These are phyloP conservation scores for Claviceps sp. DNA, from an alignment of 2,329 filamentous ascomycete genomes.

Conservation along the genomic window DNA sequence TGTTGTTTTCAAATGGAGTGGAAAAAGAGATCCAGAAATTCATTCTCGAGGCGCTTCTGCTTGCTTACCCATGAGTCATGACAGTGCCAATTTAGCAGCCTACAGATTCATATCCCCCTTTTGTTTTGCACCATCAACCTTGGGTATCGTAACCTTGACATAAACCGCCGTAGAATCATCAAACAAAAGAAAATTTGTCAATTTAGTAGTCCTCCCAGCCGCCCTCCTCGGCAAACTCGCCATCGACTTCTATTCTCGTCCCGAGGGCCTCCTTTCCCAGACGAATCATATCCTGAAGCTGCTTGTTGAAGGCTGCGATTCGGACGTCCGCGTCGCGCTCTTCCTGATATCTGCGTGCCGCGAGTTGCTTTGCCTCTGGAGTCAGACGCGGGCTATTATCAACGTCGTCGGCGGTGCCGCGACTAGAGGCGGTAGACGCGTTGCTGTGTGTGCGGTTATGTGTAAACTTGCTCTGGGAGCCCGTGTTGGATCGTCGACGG, in stretches of 20 bases:
- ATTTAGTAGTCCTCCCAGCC: conserved; percentile 17
- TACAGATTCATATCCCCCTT: neutral
- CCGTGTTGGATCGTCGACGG: conserved; percentile 7
- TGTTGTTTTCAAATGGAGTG: too few relatives aligned
- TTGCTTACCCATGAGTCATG: neutral
- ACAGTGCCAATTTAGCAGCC: neutral
- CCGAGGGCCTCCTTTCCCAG: conserved; percentile 80
- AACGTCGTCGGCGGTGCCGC: conserved; percentile 8
- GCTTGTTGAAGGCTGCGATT: conserved; percentile 65
- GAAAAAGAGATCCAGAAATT: neutral
- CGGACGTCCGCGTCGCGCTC: conserved; percentile 69
- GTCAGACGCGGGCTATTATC: conserved; percentile 36
- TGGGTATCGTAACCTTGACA: conserved; percentile 5
- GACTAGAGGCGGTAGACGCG: conserved; percentile 27
- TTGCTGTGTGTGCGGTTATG: conserved; percentile 33
- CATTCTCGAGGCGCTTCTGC: neutral
- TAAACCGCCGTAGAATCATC: neutral
- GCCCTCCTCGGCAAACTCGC: conserved; percentile 35
- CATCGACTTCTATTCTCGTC: conserved; percentile 53
- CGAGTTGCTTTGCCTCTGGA: conserved; percentile 59
- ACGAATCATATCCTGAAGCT: conserved; percentile 73
- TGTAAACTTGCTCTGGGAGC: conserved; percentile 8
- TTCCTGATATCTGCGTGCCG: conserved; percentile 56
- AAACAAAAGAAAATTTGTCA: neutral
- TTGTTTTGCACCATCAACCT: neutral